Base-by-base conservation (phyloP, 2,329 filamentous ascomycete genomes). In the Beauveria sp. region DNA sequence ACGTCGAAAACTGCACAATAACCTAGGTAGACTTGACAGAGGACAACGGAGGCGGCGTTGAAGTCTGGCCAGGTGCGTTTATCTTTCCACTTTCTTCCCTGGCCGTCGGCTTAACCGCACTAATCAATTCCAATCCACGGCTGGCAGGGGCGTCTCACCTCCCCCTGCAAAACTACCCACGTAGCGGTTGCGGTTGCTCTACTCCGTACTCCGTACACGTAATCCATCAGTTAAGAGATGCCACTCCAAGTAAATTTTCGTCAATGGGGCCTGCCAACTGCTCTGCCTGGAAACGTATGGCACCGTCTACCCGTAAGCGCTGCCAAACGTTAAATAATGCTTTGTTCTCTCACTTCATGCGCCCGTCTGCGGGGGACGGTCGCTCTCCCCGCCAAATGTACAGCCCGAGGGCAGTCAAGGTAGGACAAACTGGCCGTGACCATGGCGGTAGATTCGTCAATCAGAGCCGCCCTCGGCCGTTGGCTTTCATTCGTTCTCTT, bases 111-210 rank as follows among this genome's bases (percentile, higher is more conserved):
- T 34, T 34, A 20, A 52, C 50, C 20, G 51, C 38, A 54, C 51
- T 54, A 54, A 42, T 26, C 22, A 24, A 28, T 43, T 43, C 34
- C 34, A 48, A 26, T 48, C 22, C 22, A 26, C 14, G 46, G 46
- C 12, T 24, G 52, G 52, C 53, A 45, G 53, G 53, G 51, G 51
- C 51, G 51, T 54, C 53, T 46, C 52, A 55, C 52, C 52, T 46
- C 53, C 53, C 34, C 53, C 31, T 56, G 42, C 40, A 34, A 56
- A 56, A 20, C 18, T 20, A 22, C 18, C 34, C 38, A 52, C 50
- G 34, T 40, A 20, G 26, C 20, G 31, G 22, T 28, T 34, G 26
- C 18, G 4, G 26, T 52, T 38, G 34, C 34, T n/a, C 24, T 26
- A 31, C 16, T 31, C 22, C 48, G 24, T 26, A 31, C 16, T 31